A percentile compares a stretch with the other conserved stretches of the same genome.
Evolutionary conservation across 1,139 yeast genomes (phyloP).

Genomic region (Geotrichum klebahnii): DNA sequence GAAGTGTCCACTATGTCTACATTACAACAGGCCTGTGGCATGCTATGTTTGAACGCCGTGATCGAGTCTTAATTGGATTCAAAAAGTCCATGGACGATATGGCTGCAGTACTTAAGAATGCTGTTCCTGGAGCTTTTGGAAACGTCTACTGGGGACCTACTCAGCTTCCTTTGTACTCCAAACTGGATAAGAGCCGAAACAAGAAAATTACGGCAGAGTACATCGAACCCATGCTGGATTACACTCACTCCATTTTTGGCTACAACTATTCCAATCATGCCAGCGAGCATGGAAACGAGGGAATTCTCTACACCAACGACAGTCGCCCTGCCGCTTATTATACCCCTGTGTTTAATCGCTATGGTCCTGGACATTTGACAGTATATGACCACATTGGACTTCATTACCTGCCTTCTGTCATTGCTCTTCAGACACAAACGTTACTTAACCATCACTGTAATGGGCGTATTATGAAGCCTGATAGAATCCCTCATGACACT

Average conservation of each 20-base stretch:
- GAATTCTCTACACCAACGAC: constrained; percentile 13
- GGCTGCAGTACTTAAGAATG: constrained; percentile 8
- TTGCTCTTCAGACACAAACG: constrained; percentile 12
- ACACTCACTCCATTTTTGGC: constrained; percentile 14
- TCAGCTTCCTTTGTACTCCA: constrained; percentile 13
- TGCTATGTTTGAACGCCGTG: constrained; percentile 19
- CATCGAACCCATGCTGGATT: constrained; percentile 12
- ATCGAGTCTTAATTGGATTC: constrained; percentile 13
- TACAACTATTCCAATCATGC: constrained; percentile 6
- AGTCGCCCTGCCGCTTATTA: constrained; percentile 9
- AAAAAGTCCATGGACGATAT: constrained; percentile 10
- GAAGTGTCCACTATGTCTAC: constrained; percentile 10
- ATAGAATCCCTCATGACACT: constrained; percentile 2
- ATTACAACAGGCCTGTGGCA: constrained; percentile 23
- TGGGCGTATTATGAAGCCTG: constrained; percentile 2
- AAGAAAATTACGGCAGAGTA: constrained; percentile 5
- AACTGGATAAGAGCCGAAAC: constrained; percentile 14
- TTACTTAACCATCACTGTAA: constrained; percentile 21
- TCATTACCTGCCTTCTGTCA: constrained; percentile 15
- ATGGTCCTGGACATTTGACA: constrained; percentile 16
- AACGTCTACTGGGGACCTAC: constrained; percentile 22
- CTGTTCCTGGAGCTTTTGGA: constrained; percentile 13
- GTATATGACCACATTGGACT: constrained; percentile 18
- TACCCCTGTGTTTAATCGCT: constrained; percentile 18
- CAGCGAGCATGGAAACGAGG: constrained; percentile 4